A percentile compares a stretch with the other conserved stretches of the same genome.
phyloP scores from a whole-genome alignment of 768 basidiomycete genomes.

The Lentinula boryana region DNA sequence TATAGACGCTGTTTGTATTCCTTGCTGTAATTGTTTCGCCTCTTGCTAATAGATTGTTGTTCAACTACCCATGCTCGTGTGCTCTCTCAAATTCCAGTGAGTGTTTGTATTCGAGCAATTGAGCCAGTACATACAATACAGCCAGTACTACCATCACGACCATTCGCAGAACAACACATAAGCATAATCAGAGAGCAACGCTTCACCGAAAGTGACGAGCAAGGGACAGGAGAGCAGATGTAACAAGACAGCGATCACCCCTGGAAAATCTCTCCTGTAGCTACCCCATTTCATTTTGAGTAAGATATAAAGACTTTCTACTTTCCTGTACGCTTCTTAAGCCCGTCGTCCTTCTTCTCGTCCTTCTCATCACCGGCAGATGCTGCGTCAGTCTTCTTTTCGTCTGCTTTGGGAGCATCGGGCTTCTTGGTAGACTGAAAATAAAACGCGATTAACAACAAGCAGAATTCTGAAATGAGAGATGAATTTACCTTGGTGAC shows the following conservation, averaged over 20 bases:
- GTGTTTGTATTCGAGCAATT: neutral
- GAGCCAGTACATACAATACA: neutral
- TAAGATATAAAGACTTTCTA: conserved; percentile 7
- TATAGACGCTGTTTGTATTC: neutral
- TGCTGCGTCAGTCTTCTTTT: conserved; percentile 56
- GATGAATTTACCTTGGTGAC: conserved; percentile 49
- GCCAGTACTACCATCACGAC: neutral
- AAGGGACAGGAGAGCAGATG: conserved; percentile 1
- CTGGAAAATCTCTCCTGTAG: neutral
- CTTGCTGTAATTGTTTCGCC: too few relatives aligned
- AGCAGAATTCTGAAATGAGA: neutral
- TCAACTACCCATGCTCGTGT: too few relatives aligned
- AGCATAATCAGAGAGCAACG: neutral
- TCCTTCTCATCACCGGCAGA: conserved; percentile 74
- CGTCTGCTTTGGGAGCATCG: conserved; percentile 56
- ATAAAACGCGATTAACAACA: conserved; percentile 5
- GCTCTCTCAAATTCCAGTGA: neutral
- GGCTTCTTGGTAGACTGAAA: conserved; percentile 70
- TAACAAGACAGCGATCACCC: neutral
- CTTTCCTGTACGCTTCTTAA: conserved; percentile 64
- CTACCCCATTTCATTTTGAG: neutral
- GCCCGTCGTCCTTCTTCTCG: conserved; percentile 47
- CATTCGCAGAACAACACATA: neutral
- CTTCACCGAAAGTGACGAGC: neutral
- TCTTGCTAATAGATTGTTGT: too few relatives aligned